phyloP scores from a whole-genome alignment of 2,329 filamentous ascomycete genomes.

The Exutisphaerella laricina region DNA sequence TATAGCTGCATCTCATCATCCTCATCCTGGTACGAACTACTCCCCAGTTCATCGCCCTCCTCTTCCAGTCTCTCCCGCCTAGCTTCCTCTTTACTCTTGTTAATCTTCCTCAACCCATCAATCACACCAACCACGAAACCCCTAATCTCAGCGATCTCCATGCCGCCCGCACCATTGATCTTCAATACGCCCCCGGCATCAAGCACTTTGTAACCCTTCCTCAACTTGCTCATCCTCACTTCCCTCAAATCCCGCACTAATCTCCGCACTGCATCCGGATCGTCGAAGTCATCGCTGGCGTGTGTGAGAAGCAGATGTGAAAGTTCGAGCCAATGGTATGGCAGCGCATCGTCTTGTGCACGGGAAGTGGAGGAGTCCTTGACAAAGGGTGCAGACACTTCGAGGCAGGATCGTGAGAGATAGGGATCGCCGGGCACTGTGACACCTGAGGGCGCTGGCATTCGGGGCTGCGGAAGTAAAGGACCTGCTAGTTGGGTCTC shows the following conservation, averaged over 20 bases:
- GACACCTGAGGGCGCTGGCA: slow-evolving; percentile 47
- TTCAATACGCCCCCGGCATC: slow-evolving; percentile 68
- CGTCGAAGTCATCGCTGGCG: slow-evolving; percentile 73
- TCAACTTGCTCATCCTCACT: slow-evolving; percentile 82
- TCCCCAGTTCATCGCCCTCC: slow-evolving; percentile 48
- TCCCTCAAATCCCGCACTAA: slow-evolving; percentile 78
- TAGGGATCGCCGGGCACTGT: slow-evolving; percentile 24
- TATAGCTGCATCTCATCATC: slow-evolving; percentile 56
- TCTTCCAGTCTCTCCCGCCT: slow-evolving; percentile 72
- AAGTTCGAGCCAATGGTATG: slow-evolving; percentile 94
- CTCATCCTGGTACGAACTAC: slow-evolving; percentile 48
- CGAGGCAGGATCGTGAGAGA: slow-evolving; percentile 24
- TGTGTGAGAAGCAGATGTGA: slow-evolving; percentile 81
- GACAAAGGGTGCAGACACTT: slow-evolving; percentile 64
- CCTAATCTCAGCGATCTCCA: slow-evolving; percentile 85
- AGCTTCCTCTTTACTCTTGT: slow-evolving; percentile 70
- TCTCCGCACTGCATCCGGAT: slow-evolving; percentile 67
- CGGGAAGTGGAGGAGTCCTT: slow-evolving; percentile 62
- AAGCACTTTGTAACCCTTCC: slow-evolving; percentile 65
- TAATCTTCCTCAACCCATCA: slow-evolving; percentile 79
- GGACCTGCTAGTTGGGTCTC: slow-evolving; percentile 69
- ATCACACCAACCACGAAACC: slow-evolving; percentile 80
- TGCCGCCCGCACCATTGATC: slow-evolving; percentile 76
- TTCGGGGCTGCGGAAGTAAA: slow-evolving; percentile 71
- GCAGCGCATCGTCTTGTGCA: slow-evolving; percentile 64